Percentiles rank a stretch among this genome's conserved stretches.
These are phyloP conservation scores for Auriscalpium orientale DNA, from an alignment of 768 basidiomycete species.

Conservation along the genomic window DNA sequence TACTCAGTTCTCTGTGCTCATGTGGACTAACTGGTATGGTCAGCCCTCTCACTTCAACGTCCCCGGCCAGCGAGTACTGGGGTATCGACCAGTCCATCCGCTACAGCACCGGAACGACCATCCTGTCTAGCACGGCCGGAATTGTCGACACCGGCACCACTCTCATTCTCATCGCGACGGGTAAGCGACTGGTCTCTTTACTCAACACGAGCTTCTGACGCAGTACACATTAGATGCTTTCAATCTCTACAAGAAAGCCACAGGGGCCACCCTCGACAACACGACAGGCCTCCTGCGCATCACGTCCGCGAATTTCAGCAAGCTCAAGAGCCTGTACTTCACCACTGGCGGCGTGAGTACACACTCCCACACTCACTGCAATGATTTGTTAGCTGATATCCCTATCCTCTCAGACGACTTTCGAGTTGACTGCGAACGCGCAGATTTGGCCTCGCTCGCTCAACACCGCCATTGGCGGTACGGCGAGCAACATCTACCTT, in stretches of 20 bases:
- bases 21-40: conserved; percentile 1
- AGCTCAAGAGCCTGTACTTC: conserved; percentile 27
- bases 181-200: conserved; percentile 11
- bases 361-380: neutral
- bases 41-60: conserved; percentile 24
- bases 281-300: conserved; percentile 25
- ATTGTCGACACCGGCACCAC: conserved; percentile 33
- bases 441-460: conserved; percentile 35
- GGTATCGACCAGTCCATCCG: conserved; percentile 27
- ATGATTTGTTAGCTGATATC: neutral
- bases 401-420: conserved; percentile 19
- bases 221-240: conserved; percentile 23
- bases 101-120: conserved; percentile 20
- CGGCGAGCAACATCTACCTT: conserved; percentile 28
- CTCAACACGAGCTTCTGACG: conserved; percentile 15
- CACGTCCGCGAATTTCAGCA: conserved; percentile 19
- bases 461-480: conserved; percentile 38
- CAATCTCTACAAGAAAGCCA: conserved; percentile 22
- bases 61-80: conserved; percentile 25
- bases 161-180: conserved; percentile 24
- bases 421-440: conserved; percentile 34
- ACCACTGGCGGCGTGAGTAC: conserved; percentile 20
- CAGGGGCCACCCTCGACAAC: conserved; percentile 24
- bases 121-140: conserved; percentile 22
- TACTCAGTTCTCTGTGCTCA: too few relatives aligned